phyloP scores from a whole-genome alignment of 768 basidiomycete genomes.

The Russula lepida region DNA sequence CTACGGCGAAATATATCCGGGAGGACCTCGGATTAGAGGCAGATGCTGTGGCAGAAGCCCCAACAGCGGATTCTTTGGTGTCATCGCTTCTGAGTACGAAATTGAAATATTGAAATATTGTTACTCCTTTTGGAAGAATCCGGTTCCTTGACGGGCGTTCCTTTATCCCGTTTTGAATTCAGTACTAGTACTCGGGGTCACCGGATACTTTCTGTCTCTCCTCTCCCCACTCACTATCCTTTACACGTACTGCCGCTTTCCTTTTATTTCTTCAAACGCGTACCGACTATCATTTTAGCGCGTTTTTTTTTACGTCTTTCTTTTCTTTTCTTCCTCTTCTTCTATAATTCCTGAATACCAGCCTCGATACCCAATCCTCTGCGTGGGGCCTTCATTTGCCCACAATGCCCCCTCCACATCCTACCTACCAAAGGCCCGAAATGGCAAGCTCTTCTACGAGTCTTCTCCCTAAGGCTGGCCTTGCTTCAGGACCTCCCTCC shows the following conservation, averaged over 20 bases:
- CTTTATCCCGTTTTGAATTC: no score
- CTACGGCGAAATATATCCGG: constrained; percentile 46
- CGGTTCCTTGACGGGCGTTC: neutral
- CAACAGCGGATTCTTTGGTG: constrained; percentile 45
- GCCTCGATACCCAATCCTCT: neutral
- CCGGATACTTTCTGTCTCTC: neutral
- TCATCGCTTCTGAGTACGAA: constrained; percentile 23
- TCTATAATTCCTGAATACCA: neutral
- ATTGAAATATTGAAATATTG: neutral
- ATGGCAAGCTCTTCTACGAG: constrained; percentile 13
- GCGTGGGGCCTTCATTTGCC: neutral
- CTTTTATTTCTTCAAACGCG: neutral
- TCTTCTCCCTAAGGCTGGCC: constrained; percentile 7
- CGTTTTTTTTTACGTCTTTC: neutral
- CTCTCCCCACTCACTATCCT: neutral
- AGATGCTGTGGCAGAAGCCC: constrained; percentile 46
- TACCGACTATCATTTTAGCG: neutral
- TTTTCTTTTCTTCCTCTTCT: neutral
- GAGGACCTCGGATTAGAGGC: constrained; percentile 42
- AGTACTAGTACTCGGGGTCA: no score
- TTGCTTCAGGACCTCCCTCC: neutral
- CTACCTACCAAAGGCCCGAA: constrained; percentile 12
- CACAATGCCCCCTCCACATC: neutral
- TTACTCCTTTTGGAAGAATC: neutral
- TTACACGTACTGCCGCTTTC: neutral